A percentile compares a stretch with the other conserved stretches of the same genome.
Evolutionary conservation across 495 filamentous ascomycete species (phyloP).

Genomic region (Penicillium atrosanguineum): DNA sequence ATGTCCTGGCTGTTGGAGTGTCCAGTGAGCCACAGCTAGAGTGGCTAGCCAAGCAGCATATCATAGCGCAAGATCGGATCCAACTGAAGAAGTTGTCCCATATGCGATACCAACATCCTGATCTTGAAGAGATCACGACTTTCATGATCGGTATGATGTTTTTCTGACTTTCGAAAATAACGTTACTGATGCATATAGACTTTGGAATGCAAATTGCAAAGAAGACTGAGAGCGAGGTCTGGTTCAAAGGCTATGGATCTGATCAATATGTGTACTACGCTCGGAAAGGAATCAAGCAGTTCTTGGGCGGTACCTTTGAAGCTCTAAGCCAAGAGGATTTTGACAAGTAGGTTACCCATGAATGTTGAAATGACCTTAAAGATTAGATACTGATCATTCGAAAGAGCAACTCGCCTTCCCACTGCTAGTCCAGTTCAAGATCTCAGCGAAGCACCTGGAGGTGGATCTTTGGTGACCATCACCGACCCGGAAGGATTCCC

Average conservation of each 20-base stretch:
- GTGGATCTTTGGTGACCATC: too few relatives aligned
- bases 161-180: not conserved
- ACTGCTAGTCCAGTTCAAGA: too few relatives aligned
- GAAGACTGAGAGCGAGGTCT: slow-evolving; percentile 46
- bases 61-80: slow-evolving; percentile 33
- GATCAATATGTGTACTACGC: slow-evolving; percentile 57
- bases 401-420: too few relatives aligned
- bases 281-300: slow-evolving; percentile 45
- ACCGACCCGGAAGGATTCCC: too few relatives aligned
- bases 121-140: slow-evolving; percentile 34
- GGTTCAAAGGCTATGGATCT: slow-evolving; percentile 56
- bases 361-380: too few relatives aligned
- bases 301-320: slow-evolving; percentile 55
- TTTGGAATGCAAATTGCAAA: slow-evolving; percentile 54
- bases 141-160: slow-evolving; percentile 30
- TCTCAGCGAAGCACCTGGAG: too few relatives aligned
- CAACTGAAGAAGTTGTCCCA: slow-evolving; percentile 35
- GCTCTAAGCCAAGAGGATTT: slow-evolving; percentile 48
- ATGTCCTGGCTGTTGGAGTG: too few relatives aligned
- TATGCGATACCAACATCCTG: slow-evolving; percentile 47
- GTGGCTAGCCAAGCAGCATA: slow-evolving; percentile 32
- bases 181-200: slow-evolving; percentile 24
- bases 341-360: too few relatives aligned
- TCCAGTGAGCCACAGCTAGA: slow-evolving; percentile 2
- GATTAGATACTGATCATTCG: too few relatives aligned